phyloP scores from a whole-genome alignment of 169 alveolate species.

The Eimeria mitis region DNA sequence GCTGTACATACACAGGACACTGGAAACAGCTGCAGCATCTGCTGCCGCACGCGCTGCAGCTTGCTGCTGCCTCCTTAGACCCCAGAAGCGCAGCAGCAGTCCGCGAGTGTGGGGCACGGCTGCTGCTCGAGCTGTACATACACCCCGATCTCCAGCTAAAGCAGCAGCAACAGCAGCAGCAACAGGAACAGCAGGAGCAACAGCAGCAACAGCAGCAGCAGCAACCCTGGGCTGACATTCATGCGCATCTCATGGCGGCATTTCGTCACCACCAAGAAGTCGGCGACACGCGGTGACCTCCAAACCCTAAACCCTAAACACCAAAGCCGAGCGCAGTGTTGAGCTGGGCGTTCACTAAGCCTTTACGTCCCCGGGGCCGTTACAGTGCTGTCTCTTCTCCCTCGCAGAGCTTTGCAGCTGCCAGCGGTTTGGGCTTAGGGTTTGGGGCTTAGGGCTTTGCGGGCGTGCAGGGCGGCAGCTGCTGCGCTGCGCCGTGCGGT shows the following conservation, averaged over 20 bases:
- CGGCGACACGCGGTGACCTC: constrained; percentile 28
- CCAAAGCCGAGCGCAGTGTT: neutral
- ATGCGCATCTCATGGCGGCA: constrained; percentile 70
- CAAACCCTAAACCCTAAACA: neutral
- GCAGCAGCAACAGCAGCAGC: constrained; percentile 1
- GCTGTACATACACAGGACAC: constrained; percentile 49
- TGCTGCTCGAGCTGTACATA: constrained; percentile 33
- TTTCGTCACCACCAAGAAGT: constrained; percentile 52
- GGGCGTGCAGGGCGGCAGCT: constrained; percentile 45
- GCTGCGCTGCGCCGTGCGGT: constrained; percentile 73
- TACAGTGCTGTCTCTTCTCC: neutral
- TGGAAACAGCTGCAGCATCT: constrained; percentile 56
- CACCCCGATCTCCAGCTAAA: constrained; percentile 39
- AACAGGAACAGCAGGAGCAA: too few species aligned
- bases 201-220: constrained; percentile 23
- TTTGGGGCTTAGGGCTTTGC: constrained; percentile 13
- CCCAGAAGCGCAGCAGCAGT: constrained; percentile 67
- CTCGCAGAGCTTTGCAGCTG: neutral
- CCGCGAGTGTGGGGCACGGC: constrained; percentile 68
- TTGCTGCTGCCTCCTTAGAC: constrained; percentile 53
- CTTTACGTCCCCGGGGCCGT: neutral
- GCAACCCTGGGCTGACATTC: constrained; percentile 43
- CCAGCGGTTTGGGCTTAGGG: neutral
- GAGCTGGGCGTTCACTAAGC: neutral
- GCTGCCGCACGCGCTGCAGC: constrained; percentile 58